Conservation (phyloP, 768 basidiomycete species). For the Amanita rubescens region DNA sequence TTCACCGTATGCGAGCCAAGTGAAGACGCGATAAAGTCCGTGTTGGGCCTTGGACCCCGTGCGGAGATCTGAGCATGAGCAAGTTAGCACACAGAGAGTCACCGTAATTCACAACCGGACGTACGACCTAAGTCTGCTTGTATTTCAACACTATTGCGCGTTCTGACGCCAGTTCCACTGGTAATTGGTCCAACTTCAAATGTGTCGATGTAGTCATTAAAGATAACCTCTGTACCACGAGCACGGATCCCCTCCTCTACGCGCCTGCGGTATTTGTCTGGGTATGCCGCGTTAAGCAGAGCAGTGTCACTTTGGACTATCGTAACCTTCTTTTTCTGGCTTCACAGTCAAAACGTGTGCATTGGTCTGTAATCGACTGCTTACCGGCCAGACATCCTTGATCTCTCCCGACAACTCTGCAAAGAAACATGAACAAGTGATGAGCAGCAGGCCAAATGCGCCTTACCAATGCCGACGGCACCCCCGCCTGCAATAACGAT, state of each 20-base stretch:
- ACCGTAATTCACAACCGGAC: conserved; percentile 11
- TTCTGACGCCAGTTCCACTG: conserved; percentile 24
- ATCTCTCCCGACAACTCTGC: conserved; percentile 24
- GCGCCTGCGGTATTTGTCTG: conserved; percentile 37
- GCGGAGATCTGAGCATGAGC: conserved; percentile 19
- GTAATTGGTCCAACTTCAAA: conserved; percentile 30
- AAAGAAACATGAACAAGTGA: neutral
- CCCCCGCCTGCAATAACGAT: conserved; percentile 36
- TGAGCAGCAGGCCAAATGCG: conserved; percentile 6
- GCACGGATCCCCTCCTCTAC: conserved; percentile 28
- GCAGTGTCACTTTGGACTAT: conserved; percentile 42
- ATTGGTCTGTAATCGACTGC: neutral
- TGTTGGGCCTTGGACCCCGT: conserved; percentile 33
- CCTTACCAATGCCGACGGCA: conserved; percentile 28
- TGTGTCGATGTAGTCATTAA: conserved; percentile 45
- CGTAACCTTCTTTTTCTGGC: conserved; percentile 38
- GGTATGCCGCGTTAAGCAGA: conserved; percentile 46
- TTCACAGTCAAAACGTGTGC: neutral
- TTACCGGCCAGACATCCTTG: conserved; percentile 22
- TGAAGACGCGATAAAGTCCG: conserved; percentile 35
- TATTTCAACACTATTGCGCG: conserved; percentile 36
- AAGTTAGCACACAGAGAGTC: neutral
- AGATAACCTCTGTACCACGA: conserved; percentile 38
- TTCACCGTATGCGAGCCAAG: conserved; percentile 25
- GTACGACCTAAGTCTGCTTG: conserved; percentile 47